Conservation (phyloP, 2,329 filamentous ascomycete species). For the Daldinia sp. region DNA sequence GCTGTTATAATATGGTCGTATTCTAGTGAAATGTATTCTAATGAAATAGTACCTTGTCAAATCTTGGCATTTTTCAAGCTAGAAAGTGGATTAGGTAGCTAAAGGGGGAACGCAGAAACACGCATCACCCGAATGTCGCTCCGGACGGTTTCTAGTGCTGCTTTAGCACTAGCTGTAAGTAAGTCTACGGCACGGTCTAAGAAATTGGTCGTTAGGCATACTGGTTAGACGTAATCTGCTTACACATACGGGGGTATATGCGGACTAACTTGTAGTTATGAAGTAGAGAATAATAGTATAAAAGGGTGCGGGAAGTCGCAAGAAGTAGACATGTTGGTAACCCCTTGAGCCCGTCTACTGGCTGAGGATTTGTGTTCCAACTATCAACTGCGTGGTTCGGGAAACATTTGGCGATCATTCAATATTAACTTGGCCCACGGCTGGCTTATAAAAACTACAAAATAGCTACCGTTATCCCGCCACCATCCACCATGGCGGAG, state of each 20-base stretch:
- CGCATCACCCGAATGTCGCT: neutral
- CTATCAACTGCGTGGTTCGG: too few relatives aligned
- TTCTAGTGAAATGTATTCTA: neutral
- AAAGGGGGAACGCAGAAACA: neutral
- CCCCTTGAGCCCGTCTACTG: too few relatives aligned
- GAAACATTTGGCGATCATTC: too few relatives aligned
- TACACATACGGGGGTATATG: too few relatives aligned
- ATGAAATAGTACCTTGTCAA: neutral
- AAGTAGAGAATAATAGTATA: too few relatives aligned
- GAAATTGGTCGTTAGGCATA: neutral
- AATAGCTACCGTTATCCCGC: too few relatives aligned
- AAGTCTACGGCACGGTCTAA: neutral
- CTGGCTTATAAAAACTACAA: neutral
- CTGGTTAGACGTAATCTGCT: too few relatives aligned
- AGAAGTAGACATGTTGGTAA: too few relatives aligned
- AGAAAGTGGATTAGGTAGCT: too few relatives aligned
- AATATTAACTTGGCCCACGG: neutral
- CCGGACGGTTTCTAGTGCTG: neutral
- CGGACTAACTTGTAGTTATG: too few relatives aligned
- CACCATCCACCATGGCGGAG: neutral
- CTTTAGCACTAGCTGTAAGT: neutral
- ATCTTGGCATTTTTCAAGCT: neutral
- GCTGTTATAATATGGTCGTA: neutral
- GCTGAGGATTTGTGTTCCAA: too few relatives aligned
- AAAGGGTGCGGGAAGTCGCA: too few relatives aligned